Conservation (phyloP, 352 stramenopile genomes). For the Globisporangium uncinulatum region DNA sequence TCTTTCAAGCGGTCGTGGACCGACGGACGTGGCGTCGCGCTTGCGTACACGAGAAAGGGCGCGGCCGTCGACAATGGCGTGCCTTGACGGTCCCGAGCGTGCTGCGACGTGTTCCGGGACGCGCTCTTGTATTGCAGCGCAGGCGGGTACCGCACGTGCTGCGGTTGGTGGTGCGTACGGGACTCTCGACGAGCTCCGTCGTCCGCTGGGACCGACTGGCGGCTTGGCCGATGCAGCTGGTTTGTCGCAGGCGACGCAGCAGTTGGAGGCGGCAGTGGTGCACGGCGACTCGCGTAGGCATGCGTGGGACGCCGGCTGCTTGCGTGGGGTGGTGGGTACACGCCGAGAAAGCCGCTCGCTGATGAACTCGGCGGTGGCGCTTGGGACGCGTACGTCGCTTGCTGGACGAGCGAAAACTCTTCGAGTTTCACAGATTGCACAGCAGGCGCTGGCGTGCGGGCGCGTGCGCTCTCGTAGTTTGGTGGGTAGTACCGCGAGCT, state of each 20-base stretch:
- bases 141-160: slow-evolving; percentile 13
- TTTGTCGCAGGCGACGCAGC: slow-evolving; percentile 2
- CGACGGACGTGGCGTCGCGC: slow-evolving; percentile 3
- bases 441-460: slow-evolving; percentile 11
- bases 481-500: slow-evolving; percentile 32
- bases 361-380: slow-evolving; percentile 8
- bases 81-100: slow-evolving; percentile 3
- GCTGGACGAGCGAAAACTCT: slow-evolving; percentile 18
- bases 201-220: slow-evolving; percentile 16
- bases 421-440: slow-evolving; percentile 37
- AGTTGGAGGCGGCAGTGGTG: slow-evolving; percentile 4
- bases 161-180: slow-evolving; percentile 10
- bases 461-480: slow-evolving; percentile 16
- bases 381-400: slow-evolving; percentile 1
- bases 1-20: slow-evolving; percentile 13
- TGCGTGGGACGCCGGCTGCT: slow-evolving; percentile 5
- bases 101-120: slow-evolving; percentile 23
- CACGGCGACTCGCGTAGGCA: slow-evolving; percentile 6
- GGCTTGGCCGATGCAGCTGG: slow-evolving; percentile 2
- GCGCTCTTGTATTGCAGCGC: slow-evolving; percentile 40
- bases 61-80: slow-evolving; percentile 30
- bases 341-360: slow-evolving; percentile 18
- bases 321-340: slow-evolving; percentile 5
- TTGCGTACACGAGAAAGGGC: slow-evolving; percentile 42
- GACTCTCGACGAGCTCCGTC: not conserved